A percentile compares a stretch with the other conserved stretches of the same genome.
Conservation (phyloP, 306 rosid species). For the Cicer pinnatifidum region DNA sequence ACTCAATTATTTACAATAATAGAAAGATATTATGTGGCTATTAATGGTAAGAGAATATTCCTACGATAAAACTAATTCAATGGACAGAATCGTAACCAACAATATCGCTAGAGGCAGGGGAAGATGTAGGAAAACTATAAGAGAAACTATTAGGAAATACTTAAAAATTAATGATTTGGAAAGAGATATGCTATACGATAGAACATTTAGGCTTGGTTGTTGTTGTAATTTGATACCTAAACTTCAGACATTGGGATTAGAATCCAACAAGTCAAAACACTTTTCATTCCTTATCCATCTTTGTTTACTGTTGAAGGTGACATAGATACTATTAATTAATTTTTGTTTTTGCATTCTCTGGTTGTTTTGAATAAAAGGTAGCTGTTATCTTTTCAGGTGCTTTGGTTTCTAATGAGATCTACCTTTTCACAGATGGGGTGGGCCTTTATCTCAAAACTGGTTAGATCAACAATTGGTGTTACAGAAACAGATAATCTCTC, state of each 20-base stretch:
- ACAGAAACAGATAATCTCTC: constrained; percentile 75
- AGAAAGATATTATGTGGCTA: no score
- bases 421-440: constrained; percentile 81
- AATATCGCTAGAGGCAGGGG: no score
- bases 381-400: constrained; percentile 35
- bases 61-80: no score
- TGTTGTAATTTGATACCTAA: not conserved
- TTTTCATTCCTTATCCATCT: not conserved
- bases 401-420: constrained; percentile 44
- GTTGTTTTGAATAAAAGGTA: not conserved
- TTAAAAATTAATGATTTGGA: no score
- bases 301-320: not conserved
- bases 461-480: constrained; percentile 79
- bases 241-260: not conserved
- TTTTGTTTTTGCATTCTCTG: not conserved
- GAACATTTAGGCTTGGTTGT: no score
- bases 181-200: no score
- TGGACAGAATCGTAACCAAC: no score
- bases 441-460: constrained; percentile 93
- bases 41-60: no score
- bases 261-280: not conserved
- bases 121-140: no score
- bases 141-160: no score
- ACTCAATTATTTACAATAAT: no score
- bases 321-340: not conserved